Evolutionary conservation across 176 grass and related monocot species (phyloP), one percentile per base, ranked within the genome.

Genomic region (Urochloa ruziziensis): DNA sequence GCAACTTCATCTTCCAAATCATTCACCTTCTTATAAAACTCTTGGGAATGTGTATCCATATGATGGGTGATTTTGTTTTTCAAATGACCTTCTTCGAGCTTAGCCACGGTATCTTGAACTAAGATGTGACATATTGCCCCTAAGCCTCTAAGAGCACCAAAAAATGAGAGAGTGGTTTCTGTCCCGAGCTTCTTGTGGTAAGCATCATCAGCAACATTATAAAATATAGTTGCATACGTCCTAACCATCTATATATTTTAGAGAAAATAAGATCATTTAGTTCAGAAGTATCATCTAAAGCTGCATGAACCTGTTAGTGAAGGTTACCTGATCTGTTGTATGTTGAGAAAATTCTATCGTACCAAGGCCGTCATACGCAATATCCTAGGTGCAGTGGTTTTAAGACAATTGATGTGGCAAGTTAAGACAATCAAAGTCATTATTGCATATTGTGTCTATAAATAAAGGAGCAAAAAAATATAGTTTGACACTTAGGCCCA

Each of bases 171-270:
- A 48, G 44, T 34, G 17, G 18, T 48, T 28, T 79, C 56, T 18
- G 6, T 33, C 21, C 44, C 2, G 40, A 64, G 29, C 10, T 21
- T 30, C 58, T 47, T 33, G 6, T 64, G 76, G 76, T 6, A 79
- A 1, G 76, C 76, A 13, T 79, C 59, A 19, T 21, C 18, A 3
- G 59, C 76, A 49, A 46, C 59, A 29, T 34, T 79, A 7, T 13
- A 79, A 62, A 79, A 12, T 46, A 46, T 64, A 30, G 58, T 16
- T 79, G 42, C 76, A 33, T 64, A 79, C 6, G 10, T 21, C 42
- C 76, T 48, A 64, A 79, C 75, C 76, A 79, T 79, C 76, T 79
- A 33, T 67, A 67, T 77, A 30, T 32, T 62, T 14, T 3, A 32
- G 27, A 44, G 75, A 47, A 12, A 46, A 62, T 11, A 29, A 4